phyloP scores from a whole-genome alignment of 257 asterid species.

The Nicotiana knightiana region DNA sequence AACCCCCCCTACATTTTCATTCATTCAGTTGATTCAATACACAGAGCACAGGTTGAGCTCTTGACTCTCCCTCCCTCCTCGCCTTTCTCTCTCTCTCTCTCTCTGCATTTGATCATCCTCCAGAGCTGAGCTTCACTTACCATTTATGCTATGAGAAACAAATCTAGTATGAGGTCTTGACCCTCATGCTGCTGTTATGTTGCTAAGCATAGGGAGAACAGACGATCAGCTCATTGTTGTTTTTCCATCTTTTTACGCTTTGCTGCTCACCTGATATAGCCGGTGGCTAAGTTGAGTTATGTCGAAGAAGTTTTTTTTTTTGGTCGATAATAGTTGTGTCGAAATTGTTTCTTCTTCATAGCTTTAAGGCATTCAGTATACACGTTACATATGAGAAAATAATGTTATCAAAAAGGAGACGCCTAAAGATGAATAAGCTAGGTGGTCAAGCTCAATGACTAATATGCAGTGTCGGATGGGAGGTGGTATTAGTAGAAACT shows the following conservation, averaged over 20 bases:
- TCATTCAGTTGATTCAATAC: not conserved
- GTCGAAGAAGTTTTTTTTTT: not conserved
- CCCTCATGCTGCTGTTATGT: no score
- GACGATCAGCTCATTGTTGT: not conserved
- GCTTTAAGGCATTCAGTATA: not conserved
- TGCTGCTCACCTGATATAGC: not conserved
- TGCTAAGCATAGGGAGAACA: no score
- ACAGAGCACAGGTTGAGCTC: no score
- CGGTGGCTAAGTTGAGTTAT: not conserved
- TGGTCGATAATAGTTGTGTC: not conserved
- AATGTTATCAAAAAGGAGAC: not conserved
- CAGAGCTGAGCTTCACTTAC: no score
- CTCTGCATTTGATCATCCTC: no score
- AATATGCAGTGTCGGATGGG: not conserved
- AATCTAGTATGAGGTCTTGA: no score
- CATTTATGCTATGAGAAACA: no score
- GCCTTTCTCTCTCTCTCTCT: no score
- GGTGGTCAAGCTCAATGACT: not conserved
- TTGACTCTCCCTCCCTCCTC: no score
- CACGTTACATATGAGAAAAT: not conserved
- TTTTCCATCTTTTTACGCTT: not conserved
- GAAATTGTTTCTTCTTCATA: not conserved
- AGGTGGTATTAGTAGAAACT: not conserved
- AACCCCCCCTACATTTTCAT: no score
- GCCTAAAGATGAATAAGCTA: not conserved